Evolutionary conservation across 345 rosid species (phyloP).

Genomic region (Eucalyptus camaldulensis): DNA sequence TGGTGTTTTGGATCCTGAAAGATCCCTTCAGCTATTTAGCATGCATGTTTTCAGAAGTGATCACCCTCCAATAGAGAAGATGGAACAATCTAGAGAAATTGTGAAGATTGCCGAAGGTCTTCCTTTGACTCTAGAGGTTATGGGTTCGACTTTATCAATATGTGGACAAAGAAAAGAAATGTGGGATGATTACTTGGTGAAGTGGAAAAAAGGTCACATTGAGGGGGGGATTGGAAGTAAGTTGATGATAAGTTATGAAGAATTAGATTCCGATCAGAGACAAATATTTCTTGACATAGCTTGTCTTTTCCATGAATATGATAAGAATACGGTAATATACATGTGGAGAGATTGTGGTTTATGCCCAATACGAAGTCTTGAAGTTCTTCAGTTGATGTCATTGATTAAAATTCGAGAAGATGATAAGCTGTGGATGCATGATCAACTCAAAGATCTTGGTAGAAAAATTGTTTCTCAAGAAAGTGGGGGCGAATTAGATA

Average conservation of each 20-base stretch:
- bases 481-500: not conserved
- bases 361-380: not conserved
- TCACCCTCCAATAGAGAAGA: not conserved
- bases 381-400: not conserved
- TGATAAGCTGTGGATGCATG: not conserved
- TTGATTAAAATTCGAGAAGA: not conserved
- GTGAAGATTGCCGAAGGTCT: not conserved
- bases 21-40: not conserved
- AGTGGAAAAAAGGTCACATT: not conserved
- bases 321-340: not conserved
- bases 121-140: not conserved
- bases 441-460: not conserved
- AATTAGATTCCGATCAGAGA: not conserved
- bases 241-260: not conserved
- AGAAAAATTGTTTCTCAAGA: not conserved
- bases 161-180: not conserved
- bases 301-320: not conserved
- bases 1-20: not conserved
- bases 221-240: not conserved
- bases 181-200: not conserved
- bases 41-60: not conserved
- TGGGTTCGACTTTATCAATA: not conserved
- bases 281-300: not conserved
- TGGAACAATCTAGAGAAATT: not conserved
- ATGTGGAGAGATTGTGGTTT: not conserved